These are phyloP conservation scores for Apophysomyces variabilis DNA, from an alignment of 371 early-diverging fungal species.

Conservation along the genomic window DNA sequence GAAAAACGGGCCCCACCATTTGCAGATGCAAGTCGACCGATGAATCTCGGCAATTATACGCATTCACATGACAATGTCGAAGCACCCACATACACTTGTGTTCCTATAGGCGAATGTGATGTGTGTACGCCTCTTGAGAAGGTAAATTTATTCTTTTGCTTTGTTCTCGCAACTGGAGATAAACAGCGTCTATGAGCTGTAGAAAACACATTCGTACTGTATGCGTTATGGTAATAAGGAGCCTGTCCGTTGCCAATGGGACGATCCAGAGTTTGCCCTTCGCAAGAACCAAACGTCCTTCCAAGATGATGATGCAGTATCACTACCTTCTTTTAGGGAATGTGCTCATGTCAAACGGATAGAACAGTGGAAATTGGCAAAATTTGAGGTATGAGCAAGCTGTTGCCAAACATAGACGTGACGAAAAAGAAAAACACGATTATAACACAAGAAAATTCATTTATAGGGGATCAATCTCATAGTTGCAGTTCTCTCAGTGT, in stretches of 20 bases:
- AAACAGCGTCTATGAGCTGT: not conserved
- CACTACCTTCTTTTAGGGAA: slow-evolving; percentile 42
- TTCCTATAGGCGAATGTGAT: slow-evolving; percentile 47
- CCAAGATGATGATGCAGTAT: slow-evolving; percentile 44
- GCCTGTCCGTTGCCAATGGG: slow-evolving; percentile 49
- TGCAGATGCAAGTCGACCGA: slow-evolving; percentile 13
- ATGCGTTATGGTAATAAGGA: slow-evolving; percentile 50
- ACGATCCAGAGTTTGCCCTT: slow-evolving; percentile 40
- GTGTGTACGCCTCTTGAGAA: slow-evolving; percentile 49
- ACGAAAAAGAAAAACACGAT: not conserved
- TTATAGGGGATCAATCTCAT: slow-evolving; percentile 33
- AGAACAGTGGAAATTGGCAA: slow-evolving; percentile 34
- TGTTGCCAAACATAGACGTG: not conserved
- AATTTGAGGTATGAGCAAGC: slow-evolving; percentile 40
- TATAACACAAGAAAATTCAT: not conserved
- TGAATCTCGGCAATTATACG: slow-evolving; percentile 46
- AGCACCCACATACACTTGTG: slow-evolving; percentile 45
- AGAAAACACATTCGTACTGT: slow-evolving; percentile 55
- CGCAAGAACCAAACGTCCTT: slow-evolving; percentile 34
- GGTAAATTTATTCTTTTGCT: slow-evolving; percentile 19
- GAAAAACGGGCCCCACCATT: slow-evolving; percentile 31
- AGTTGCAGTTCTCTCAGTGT: slow-evolving; percentile 36
- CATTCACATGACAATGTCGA: slow-evolving; percentile 50
- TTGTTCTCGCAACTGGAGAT: not conserved
- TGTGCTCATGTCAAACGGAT: slow-evolving; percentile 48